These are phyloP conservation scores for Diaporthe humulicola DNA, from an alignment of 2,329 filamentous ascomycete genomes.

Conservation along the genomic window DNA sequence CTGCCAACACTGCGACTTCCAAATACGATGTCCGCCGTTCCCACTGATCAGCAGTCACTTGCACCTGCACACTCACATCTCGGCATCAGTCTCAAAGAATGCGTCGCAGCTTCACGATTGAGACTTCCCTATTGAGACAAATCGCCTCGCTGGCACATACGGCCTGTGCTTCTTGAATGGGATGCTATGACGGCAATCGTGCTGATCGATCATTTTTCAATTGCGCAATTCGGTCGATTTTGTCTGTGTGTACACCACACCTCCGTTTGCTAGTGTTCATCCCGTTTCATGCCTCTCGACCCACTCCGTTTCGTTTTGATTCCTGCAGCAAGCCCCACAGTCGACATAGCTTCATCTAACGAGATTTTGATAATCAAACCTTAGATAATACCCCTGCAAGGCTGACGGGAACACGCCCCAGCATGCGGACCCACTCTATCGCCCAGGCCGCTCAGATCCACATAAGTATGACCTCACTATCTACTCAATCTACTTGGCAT, in stretches of 20 bases:
- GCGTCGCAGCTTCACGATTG: background rate
- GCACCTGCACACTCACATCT: background rate
- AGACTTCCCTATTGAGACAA: background rate
- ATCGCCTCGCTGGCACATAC: background rate
- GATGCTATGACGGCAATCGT: background rate
- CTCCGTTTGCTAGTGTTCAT: slow-evolving; percentile 7
- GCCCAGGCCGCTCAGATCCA: slow-evolving; percentile 2
- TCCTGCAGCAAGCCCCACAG: background rate
- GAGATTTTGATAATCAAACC: slow-evolving; percentile 16
- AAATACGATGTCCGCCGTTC: background rate
- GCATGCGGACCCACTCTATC: background rate
- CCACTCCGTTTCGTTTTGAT: background rate
- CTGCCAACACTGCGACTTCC: background rate
- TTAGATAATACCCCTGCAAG: slow-evolving; percentile 20
- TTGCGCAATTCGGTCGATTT: background rate
- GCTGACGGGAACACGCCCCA: slow-evolving; percentile 3
- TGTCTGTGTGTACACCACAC: background rate
- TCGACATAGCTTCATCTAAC: slow-evolving; percentile 15
- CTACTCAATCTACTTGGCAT: background rate
- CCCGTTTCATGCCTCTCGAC: background rate
- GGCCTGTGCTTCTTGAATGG: background rate
- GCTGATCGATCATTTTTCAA: background rate
- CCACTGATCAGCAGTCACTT: slow-evolving; percentile 5
- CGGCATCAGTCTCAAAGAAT: background rate
- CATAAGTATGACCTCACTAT: background rate